phyloP scores from a whole-genome alignment of 2,329 filamentous ascomycete genomes.

The Pseudogymnoascus sp. region DNA sequence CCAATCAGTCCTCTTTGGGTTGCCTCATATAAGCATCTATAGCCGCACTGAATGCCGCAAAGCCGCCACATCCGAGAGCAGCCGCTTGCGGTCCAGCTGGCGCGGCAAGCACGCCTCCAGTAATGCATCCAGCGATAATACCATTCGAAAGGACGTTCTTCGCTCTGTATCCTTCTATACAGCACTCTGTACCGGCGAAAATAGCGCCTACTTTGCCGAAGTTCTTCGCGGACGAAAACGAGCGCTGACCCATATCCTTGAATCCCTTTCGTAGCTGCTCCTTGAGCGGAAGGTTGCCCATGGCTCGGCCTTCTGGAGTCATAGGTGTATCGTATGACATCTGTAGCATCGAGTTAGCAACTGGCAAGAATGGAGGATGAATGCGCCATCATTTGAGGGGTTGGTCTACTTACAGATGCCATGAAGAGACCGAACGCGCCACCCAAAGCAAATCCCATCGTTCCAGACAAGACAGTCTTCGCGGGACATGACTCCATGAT shows the following conservation, averaged over 20 bases:
- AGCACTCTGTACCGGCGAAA: constrained; percentile 90
- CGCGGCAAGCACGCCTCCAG: constrained; percentile 78
- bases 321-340: constrained; percentile 98
- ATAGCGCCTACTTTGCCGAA: constrained; percentile 90
- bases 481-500: constrained; percentile 83
- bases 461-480: constrained; percentile 83
- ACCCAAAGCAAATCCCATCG: constrained; percentile 89
- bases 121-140: constrained; percentile 79
- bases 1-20: constrained; percentile 46
- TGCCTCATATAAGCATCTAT: constrained; percentile 89
- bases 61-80: constrained; percentile 79
- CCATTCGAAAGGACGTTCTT: constrained; percentile 93
- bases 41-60: constrained; percentile 84
- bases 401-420: constrained; percentile 64
- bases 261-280: constrained; percentile 81
- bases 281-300: constrained; percentile 63
- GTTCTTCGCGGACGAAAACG: constrained; percentile 79
- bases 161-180: constrained; percentile 82
- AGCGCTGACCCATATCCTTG: constrained; percentile 87
- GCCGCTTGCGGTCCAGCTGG: constrained; percentile 86
- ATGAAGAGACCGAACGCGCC: constrained; percentile 96
- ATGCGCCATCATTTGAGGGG: neutral
- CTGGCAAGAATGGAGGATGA: neutral
- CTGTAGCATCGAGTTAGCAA: constrained; percentile 35
- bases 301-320: constrained; percentile 33